These are phyloP conservation scores for Diaporthe amygdali DNA, from an alignment of 2,329 filamentous ascomycete species.

Conservation along the genomic window DNA sequence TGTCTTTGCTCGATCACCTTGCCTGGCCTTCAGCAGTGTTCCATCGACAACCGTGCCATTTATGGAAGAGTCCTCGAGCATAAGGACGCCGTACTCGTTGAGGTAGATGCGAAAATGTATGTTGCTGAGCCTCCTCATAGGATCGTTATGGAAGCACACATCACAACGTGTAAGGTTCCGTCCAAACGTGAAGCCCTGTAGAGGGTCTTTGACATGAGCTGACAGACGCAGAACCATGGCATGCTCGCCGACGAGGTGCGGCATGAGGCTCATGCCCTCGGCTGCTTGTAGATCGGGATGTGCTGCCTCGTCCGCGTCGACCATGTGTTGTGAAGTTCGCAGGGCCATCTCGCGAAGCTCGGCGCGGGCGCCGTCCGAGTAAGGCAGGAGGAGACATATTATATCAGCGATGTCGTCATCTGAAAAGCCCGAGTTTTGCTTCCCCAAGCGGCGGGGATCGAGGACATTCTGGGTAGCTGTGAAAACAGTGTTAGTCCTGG, in stretches of 20 bases:
- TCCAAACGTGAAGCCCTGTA: slow-evolving; percentile 84
- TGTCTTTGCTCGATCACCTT: slow-evolving; percentile 42
- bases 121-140: slow-evolving; percentile 81
- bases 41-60: slow-evolving; percentile 92
- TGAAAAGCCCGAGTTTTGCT: slow-evolving; percentile 81
- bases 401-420: slow-evolving; percentile 87
- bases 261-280: slow-evolving; percentile 55
- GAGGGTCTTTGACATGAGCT: slow-evolving; percentile 69
- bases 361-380: slow-evolving; percentile 72
- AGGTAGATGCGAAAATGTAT: slow-evolving; percentile 95
- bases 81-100: slow-evolving; percentile 83
- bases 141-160: slow-evolving; percentile 69
- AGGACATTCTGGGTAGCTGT: slow-evolving; percentile 78
- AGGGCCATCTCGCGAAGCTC: slow-evolving; percentile 65
- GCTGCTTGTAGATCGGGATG: slow-evolving; percentile 50
- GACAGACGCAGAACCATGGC: slow-evolving; percentile 86
- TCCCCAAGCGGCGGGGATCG: slow-evolving; percentile 79
- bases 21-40: slow-evolving; percentile 59
- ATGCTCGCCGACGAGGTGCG: slow-evolving; percentile 57
- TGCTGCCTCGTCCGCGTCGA: slow-evolving; percentile 54
- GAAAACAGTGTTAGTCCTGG: slow-evolving; percentile 18
- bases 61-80: slow-evolving; percentile 94
- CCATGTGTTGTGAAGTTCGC: slow-evolving; percentile 54
- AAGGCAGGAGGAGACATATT: slow-evolving; percentile 85
- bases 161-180: slow-evolving; percentile 77